A percentile compares a stretch with the other conserved stretches of the same genome.
phyloP scores from a whole-genome alignment of 2,329 filamentous ascomycete genomes.

The Aspergillus oerlinghausenensis region DNA sequence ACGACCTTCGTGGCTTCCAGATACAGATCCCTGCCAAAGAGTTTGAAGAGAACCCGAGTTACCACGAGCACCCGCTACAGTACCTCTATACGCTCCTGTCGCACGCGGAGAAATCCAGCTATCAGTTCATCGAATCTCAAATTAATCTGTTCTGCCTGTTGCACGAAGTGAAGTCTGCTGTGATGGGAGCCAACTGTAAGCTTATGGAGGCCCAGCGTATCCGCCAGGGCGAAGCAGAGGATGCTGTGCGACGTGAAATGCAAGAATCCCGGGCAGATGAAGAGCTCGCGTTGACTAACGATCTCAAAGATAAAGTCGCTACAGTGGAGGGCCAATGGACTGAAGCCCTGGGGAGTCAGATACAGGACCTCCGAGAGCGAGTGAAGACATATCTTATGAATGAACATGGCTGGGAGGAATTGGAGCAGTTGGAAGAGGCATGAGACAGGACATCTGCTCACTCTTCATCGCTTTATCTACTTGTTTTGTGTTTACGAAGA shows the following conservation, averaged over 20 bases:
- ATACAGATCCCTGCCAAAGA: slow-evolving; percentile 76
- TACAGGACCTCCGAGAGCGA: slow-evolving; percentile 68
- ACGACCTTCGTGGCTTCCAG: slow-evolving; percentile 53
- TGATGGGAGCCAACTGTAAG: slow-evolving; percentile 64
- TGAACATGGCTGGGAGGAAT: slow-evolving; percentile 85
- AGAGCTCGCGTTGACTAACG: slow-evolving; percentile 68
- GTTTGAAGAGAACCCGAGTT: slow-evolving; percentile 79
- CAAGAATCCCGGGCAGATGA: slow-evolving; percentile 60
- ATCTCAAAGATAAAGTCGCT: slow-evolving; percentile 88
- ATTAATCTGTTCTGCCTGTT: slow-evolving; percentile 84
- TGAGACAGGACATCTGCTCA: slow-evolving; percentile 12
- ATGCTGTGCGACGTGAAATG: slow-evolving; percentile 46
- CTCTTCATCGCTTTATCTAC: slow-evolving; percentile 7
- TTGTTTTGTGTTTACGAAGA: slow-evolving; percentile 14
- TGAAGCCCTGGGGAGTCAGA: slow-evolving; percentile 73
- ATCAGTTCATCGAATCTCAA: slow-evolving; percentile 95
- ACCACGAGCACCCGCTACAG: slow-evolving; percentile 75
- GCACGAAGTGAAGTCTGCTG: slow-evolving; percentile 81
- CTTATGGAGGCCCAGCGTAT: slow-evolving; percentile 63
- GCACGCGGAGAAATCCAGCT: slow-evolving; percentile 86
- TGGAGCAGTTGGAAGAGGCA: slow-evolving; percentile 49
- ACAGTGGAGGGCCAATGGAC: slow-evolving; percentile 89
- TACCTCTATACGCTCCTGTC: slow-evolving; percentile 82
- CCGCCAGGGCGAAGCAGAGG: slow-evolving; percentile 40
- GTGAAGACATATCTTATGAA: slow-evolving; percentile 69